Evolutionary conservation across 2,329 filamentous ascomycete genomes (phyloP), one percentile per base, ranked within the genome.

Genomic region (Lasiodiplodia theobromae): DNA sequence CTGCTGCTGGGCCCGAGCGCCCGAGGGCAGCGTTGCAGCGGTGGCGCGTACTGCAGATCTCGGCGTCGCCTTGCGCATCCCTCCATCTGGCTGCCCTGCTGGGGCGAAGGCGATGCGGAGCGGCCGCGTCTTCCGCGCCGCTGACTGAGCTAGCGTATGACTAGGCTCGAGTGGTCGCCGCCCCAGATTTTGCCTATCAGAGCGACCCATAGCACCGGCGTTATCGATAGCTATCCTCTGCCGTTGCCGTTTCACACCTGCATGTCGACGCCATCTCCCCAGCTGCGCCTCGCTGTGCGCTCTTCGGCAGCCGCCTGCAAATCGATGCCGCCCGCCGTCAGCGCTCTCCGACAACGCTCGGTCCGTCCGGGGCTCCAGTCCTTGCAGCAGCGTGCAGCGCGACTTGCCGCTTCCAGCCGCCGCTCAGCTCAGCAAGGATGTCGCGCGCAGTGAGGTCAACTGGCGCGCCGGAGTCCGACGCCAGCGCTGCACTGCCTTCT

Each of bases 191-290:
- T 63, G 37, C 58, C 67, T 64, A 68, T 67, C 53, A 53, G 23
- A 18, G 53, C 40, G 57, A 63, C 66, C 66, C 56, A 62, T 62
- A 28, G 66, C 47, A 38, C 47, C 47, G 62, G 63, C 49, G 51
- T 57, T 66, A 66, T 66, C 64, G 65, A 67, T 67, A 67, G 53
- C 65, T 67, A 67, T 67, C 65, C 64, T 63, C 56, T 60, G 56
- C 66, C 64, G 54, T 52, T 62, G 56, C 66, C 66, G 66, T 68
- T 68, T 68, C 66, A 68, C 18, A 68, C 47, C 57, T 68, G 66
- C 66, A 63, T 25, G 49, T 28, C 66, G 66, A 58, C 66, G 66
- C 54, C 25, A 67, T 58, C 66, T 37, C 49, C 66, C 47, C 44
- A 47, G 37, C 66, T 68, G 57, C 66, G 66, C 66, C 66, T 68